A percentile compares a stretch with the other conserved stretches of the same genome.
Conservation (phyloP, 345 rosid genomes). For the Populus nigra region DNA sequence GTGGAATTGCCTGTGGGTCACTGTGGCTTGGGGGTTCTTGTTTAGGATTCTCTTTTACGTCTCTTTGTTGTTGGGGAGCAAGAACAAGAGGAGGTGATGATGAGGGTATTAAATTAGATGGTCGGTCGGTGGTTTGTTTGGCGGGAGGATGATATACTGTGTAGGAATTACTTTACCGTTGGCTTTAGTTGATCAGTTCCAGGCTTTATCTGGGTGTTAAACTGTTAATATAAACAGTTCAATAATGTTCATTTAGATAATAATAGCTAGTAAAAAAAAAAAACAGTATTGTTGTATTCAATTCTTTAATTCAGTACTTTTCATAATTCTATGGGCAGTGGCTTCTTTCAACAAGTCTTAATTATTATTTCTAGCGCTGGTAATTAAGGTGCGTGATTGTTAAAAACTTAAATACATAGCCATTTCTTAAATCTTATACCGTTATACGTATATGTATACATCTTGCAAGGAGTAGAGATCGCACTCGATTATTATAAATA, state of each 20-base stretch:
- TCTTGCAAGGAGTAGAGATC: neutral
- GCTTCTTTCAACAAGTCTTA: neutral
- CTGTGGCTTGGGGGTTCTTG: conserved; percentile 87
- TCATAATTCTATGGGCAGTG: neutral
- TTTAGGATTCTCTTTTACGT: conserved; percentile 83
- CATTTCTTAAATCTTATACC: neutral
- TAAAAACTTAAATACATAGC: neutral
- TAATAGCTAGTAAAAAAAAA: too few species aligned
- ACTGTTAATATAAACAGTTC: neutral
- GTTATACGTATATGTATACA: neutral
- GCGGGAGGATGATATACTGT: neutral
- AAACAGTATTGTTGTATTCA: neutral
- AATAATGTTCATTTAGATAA: neutral
- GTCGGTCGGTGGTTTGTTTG: neutral
- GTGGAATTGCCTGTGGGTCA: conserved; percentile 76
- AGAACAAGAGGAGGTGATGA: conserved; percentile 68
- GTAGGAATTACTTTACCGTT: neutral
- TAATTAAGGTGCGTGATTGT: neutral
- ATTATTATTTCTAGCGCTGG: neutral
- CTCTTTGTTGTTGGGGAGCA: conserved; percentile 76
- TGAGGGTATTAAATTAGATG: too few species aligned
- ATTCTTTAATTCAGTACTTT: neutral
- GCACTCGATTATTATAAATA: too few species aligned
- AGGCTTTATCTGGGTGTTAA: neutral
- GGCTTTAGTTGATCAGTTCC: neutral